Base-by-base conservation (phyloP, 208 protist species). In the Sergeia podlipaevii region DNA sequence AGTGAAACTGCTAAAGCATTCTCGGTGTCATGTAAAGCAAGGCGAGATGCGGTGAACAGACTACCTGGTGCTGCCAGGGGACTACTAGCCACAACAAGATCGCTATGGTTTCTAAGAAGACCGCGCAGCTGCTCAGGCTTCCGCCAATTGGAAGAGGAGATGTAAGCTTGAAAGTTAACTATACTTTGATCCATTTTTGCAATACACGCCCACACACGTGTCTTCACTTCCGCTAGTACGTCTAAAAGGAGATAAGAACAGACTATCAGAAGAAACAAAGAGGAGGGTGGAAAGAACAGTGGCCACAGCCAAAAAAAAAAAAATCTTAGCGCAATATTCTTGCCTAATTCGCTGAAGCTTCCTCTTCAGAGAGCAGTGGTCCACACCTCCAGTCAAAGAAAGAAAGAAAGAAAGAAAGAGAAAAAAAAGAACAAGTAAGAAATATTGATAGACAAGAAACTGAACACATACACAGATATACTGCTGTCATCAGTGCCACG, bases 81-180 rank as follows among this genome's bases (percentile, higher is more conserved):
- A 11, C 38, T 37, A 52, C 70, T 78, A 44, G 50, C 48, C 8
- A 71, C 69, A 29, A 83, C 63, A 5, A 95, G 43, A 43, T 86
- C 80, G 13, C 70, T 26, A 69, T 91, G 80, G 48, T 95, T 95
- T 32, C 75, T 70, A 24, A 91, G 39, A 8, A 91, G 71, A 10
- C 83, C 87, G 29, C 84, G 75, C 33, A 95, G 60, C 68, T 95
- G 87, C 21, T 82, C 79, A 8, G 80, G 71, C 42, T 63, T 68
- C 15, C 87, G 65, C 84, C 87, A 95, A 23, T 64, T 70, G 0
- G 82, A 61, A 0, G 80, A 65, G 3, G 87, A 71, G 20, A 76
- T 73, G 66, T 83, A 91, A 26, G 79, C 65, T 15, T 77, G 70
- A 29, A 84, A 44, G 54, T 74, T 63, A 37, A 93, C 39, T 34